Conservation (phyloP, 768 basidiomycete genomes). For the Rhizopogon vesiculosus region DNA sequence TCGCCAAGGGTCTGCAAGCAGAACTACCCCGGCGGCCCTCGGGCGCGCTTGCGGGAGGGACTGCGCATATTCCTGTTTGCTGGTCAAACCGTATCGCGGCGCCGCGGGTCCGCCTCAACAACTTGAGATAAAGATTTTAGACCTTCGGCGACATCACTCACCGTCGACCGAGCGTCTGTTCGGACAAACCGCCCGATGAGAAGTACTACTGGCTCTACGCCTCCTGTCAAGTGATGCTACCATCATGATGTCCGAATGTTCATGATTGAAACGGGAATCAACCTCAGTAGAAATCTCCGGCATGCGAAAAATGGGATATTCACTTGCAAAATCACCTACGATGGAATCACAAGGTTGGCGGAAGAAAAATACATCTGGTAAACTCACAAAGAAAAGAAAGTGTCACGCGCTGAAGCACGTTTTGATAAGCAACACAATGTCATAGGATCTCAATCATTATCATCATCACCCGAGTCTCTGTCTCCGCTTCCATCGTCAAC, state of each 20-base stretch:
- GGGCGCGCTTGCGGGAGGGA: background rate
- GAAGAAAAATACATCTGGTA: background rate
- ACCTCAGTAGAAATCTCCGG: background rate
- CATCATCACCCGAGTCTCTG: conserved; percentile 22
- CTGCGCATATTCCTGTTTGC: background rate
- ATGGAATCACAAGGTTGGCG: background rate
- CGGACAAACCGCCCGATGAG: background rate
- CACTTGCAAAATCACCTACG: background rate
- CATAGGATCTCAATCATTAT: conserved; percentile 8
- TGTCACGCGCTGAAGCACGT: background rate
- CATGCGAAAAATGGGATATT: background rate
- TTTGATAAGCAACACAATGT: background rate
- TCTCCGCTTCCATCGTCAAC: conserved; percentile 16
- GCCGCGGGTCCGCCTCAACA: background rate
- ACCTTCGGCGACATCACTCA: background rate
- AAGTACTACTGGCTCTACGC: background rate
- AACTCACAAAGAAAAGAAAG: background rate
- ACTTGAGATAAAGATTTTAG: background rate
- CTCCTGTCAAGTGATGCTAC: background rate
- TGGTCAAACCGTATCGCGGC: background rate
- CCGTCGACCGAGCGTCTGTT: background rate
- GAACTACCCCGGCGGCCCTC: background rate
- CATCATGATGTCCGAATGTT: background rate
- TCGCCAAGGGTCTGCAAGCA: background rate
- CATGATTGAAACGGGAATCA: background rate